Conservation (phyloP, 768 basidiomycete genomes). For the Pisolithus albus region DNA sequence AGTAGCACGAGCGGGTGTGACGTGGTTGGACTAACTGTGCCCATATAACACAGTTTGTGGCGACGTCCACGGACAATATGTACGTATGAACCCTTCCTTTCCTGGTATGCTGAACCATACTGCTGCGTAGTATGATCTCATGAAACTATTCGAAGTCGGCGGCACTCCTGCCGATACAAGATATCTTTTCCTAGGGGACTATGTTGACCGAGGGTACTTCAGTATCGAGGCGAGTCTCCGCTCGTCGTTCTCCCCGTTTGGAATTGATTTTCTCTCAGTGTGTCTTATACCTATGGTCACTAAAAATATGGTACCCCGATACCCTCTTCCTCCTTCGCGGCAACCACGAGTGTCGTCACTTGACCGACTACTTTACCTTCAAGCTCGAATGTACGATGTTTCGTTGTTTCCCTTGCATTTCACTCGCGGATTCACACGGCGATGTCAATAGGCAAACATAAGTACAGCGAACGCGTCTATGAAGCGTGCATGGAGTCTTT, state of each 20-base stretch:
- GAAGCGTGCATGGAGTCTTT: slow-evolving; percentile 98
- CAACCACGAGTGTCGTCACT: slow-evolving; percentile 97
- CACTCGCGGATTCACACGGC: slow-evolving; percentile 3
- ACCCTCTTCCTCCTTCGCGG: slow-evolving; percentile 95
- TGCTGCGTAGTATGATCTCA: slow-evolving; percentile 69
- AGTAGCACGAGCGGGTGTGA: slow-evolving; percentile 1
- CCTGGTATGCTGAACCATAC: slow-evolving; percentile 6
- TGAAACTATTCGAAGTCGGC: slow-evolving; percentile 93
- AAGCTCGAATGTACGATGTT: slow-evolving; percentile 84
- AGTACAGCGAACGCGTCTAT: slow-evolving; percentile 95
- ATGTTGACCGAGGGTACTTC: slow-evolving; percentile 91
- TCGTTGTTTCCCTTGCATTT: not conserved
- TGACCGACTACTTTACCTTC: slow-evolving; percentile 99
- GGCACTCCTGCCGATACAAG: slow-evolving; percentile 91
- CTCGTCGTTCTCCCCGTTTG: slow-evolving; percentile 2
- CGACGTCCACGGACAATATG: slow-evolving; percentile 99
- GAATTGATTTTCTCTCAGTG: slow-evolving; percentile 46
- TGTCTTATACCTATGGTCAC: slow-evolving; percentile 93
- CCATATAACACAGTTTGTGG: slow-evolving; percentile 67
- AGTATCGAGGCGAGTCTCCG: slow-evolving; percentile 69
- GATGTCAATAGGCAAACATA: slow-evolving; percentile 77
- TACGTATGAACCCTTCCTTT: slow-evolving; percentile 33
- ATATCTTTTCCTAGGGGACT: slow-evolving; percentile 90
- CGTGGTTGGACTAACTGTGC: slow-evolving; percentile 4
- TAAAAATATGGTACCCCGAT: slow-evolving; percentile 99